phyloP scores from a whole-genome alignment of 192 early-diverging fungal genomes.

The Lunasporangiospora selenospora region DNA sequence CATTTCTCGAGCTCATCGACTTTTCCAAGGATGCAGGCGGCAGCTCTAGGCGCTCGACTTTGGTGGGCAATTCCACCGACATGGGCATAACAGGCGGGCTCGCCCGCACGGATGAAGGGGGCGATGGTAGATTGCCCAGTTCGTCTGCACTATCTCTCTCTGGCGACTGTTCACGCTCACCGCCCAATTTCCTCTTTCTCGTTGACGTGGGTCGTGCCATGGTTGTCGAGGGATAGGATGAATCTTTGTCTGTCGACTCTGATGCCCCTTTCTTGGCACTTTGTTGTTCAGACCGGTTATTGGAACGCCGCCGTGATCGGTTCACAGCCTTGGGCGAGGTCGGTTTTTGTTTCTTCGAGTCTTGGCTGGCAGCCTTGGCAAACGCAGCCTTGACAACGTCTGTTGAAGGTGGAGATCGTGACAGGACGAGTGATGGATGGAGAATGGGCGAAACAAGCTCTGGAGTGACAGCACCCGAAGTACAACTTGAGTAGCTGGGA shows the following conservation, averaged over 20 bases:
- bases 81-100: conserved; percentile 21
- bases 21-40: background rate
- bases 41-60: conserved; percentile 2
- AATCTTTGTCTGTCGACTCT: background rate
- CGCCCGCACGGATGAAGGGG: conserved; percentile 24
- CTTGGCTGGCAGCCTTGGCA: conserved; percentile 9
- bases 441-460: conserved; percentile 5
- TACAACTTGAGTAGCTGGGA: conserved; percentile 6
- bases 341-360: conserved; percentile 3
- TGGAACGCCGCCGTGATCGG: conserved; percentile 11
- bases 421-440: background rate
- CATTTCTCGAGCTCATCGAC: too few species aligned
- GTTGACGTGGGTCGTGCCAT: background rate
- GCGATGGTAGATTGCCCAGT: conserved; percentile 39
- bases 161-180: conserved; percentile 14
- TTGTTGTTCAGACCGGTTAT: background rate
- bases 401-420: background rate
- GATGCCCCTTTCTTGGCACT: background rate
- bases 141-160: background rate
- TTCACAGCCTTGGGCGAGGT: background rate
- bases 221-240: background rate
- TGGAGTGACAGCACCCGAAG: conserved; percentile 8
- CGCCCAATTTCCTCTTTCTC: conserved; percentile 23
- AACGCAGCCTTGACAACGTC: conserved; percentile 10
- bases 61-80: conserved; percentile 5